A percentile compares a stretch with the other conserved stretches of the same genome.
Conservation (phyloP, 768 basidiomycete genomes). For the Solioccasus polychromus region DNA sequence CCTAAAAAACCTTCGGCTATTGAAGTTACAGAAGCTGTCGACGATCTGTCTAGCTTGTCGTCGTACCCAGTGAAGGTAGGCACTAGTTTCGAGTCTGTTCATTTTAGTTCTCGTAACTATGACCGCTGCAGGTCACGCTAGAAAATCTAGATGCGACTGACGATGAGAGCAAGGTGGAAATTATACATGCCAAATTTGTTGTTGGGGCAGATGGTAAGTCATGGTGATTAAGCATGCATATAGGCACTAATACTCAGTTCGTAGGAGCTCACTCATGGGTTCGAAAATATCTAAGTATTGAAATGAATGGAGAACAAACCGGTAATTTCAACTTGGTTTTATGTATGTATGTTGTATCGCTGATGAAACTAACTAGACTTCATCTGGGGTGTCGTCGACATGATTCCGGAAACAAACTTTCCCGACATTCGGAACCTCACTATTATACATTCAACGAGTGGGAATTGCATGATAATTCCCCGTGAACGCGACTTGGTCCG, state of each 20-base stretch:
- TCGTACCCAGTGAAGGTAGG: conserved; percentile 25
- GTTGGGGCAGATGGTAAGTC: conserved; percentile 32
- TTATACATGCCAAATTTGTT: conserved; percentile 29
- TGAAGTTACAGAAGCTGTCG: conserved; percentile 32
- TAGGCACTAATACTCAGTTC: neutral
- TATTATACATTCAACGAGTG: conserved; percentile 62
- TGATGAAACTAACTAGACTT: conserved; percentile 41
- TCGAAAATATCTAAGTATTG: conserved; percentile 38
- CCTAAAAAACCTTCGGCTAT: conserved; percentile 29
- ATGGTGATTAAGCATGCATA: neutral
- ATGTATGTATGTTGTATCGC: neutral
- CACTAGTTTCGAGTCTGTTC: neutral
- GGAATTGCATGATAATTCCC: conserved; percentile 56
- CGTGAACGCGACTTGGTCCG: conserved; percentile 40
- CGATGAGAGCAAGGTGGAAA: conserved; percentile 28
- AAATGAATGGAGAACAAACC: conserved; percentile 44
- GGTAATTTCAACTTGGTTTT: conserved; percentile 20
- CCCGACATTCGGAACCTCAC: conserved; percentile 64
- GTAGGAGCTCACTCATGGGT: conserved; percentile 43
- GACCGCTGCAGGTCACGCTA: conserved; percentile 9
- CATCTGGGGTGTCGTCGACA: conserved; percentile 77
- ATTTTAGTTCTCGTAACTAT: neutral
- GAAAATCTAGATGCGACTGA: conserved; percentile 20
- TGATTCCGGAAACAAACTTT: conserved; percentile 61
- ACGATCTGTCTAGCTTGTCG: conserved; percentile 29